Evolutionary conservation across 1,284 basidiomycete genomes (phyloP), one percentile per base, ranked within the genome.

Genomic region (Cyathus olla): DNA sequence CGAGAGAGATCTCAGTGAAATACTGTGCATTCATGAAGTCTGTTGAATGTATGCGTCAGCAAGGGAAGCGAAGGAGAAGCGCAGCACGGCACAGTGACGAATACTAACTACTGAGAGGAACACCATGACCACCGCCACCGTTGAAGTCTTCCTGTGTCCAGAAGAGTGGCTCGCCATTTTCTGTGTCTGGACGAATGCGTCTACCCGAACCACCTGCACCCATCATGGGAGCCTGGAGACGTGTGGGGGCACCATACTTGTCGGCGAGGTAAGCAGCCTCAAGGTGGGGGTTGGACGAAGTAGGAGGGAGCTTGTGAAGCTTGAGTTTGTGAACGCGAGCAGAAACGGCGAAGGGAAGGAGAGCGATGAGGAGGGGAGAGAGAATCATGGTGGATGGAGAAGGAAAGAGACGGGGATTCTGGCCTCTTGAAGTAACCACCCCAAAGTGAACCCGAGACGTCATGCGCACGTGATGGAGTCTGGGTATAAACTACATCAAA

Each of bases 21-120:
- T 99, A 99, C 80, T 99, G 97, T 28, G 97, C 97, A 76, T 99
- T 99, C 89, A 98, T 90, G 83, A 96, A 99, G 85, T 99, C 97
- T 86, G 57, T 17, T 42, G 47, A 57, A 44, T 35, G 13, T 13
- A 35, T 35, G 31, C 31, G 31, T 35, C 31, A 35, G 8, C 6
- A 35, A 35, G 8, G 31, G 13, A 35, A 42, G 26, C 54, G 51
- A 56, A 64, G 49, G 27, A 48, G 4, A 22, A 46, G 40, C 48
- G 60, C 39, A 44, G 40, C 19, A 56, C 48, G 54, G 44, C 35
- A n/a, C 58, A 29, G 53, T 28, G 29, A 39, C 59, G 21, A 37
- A 28, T 27, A 88, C 94, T 66, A 72, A 98, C 96, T 97, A 73
- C 87, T 93, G 54, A 99, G 86, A 61, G 97, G 97, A 50, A 99